Evolutionary conservation across 805 yeast species (phyloP).

Genomic region (Teunomyces stri): DNA sequence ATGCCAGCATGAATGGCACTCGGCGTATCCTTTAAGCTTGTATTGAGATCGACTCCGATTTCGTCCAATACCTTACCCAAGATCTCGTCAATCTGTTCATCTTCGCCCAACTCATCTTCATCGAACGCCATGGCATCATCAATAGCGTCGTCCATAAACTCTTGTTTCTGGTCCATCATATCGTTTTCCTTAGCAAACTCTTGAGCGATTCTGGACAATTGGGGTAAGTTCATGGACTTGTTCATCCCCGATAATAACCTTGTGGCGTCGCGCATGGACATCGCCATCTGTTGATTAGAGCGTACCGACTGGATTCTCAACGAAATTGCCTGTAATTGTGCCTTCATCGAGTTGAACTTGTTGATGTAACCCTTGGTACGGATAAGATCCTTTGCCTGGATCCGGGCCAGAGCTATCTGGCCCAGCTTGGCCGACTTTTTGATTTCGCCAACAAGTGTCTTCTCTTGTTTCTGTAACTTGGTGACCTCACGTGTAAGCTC

Average conservation of each 20-base stretch:
- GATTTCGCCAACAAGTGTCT: constrained; percentile 79
- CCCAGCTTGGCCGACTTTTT: constrained; percentile 90
- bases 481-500: constrained; percentile 86
- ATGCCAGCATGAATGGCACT: constrained; percentile 28
- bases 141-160: constrained; percentile 97
- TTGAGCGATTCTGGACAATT: constrained; percentile 83
- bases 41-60: constrained; percentile 81
- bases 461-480: constrained; percentile 88
- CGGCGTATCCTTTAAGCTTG: constrained; percentile 48
- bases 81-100: constrained; percentile 87
- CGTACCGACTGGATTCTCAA: constrained; percentile 89
- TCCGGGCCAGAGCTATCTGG: constrained; percentile 83
- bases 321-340: constrained; percentile 92
- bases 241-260: constrained; percentile 83
- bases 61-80: constrained; percentile 92
- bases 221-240: constrained; percentile 85
- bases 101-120: constrained; percentile 66
- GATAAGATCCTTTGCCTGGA: constrained; percentile 93
- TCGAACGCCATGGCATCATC: constrained; percentile 96
- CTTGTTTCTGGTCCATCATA: constrained; percentile 97
- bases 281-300: constrained; percentile 92
- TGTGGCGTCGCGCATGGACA: constrained; percentile 92
- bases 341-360: constrained; percentile 90
- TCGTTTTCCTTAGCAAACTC: constrained; percentile 94
- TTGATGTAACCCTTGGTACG: constrained; percentile 80